Evolutionary conservation across 768 basidiomycete genomes (phyloP).

Genomic region (Pulveroboletus sp.): DNA sequence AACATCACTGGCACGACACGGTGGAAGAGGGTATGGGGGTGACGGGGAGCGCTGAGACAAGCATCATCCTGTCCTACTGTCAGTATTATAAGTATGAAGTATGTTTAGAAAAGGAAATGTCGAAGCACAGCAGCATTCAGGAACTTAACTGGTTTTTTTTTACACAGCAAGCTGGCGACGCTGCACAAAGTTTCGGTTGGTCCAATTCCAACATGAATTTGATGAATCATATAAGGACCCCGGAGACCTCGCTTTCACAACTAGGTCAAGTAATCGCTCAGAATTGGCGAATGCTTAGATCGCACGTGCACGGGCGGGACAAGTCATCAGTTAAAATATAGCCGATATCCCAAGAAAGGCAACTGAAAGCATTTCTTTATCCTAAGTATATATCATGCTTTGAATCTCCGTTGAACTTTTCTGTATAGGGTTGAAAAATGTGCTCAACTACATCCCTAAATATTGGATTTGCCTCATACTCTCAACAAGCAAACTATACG

Average conservation of each 20-base stretch:
- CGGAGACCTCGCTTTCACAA: too few species aligned
- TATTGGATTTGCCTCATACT: too few species aligned
- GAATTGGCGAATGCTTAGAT: neutral
- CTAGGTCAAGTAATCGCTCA: too few species aligned
- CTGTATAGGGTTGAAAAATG: too few species aligned
- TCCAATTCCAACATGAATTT: slow-evolving; percentile 10
- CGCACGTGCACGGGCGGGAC: neutral
- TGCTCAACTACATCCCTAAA: too few species aligned
- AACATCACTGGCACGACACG: slow-evolving; percentile 14
- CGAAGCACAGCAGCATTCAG: slow-evolving; percentile 12
- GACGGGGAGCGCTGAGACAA: slow-evolving; percentile 1
- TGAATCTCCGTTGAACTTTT: too few species aligned
- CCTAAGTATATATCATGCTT: too few species aligned
- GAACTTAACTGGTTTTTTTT: slow-evolving; percentile 7
- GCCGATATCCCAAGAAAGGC: neutral
- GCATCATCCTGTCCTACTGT: neutral
- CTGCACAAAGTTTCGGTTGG: slow-evolving; percentile 4
- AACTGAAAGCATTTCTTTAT: too few species aligned
- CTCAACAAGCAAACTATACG: too few species aligned
- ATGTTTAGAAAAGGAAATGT: slow-evolving; percentile 9
- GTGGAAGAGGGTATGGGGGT: neutral
- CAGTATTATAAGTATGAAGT: slow-evolving; percentile 13
- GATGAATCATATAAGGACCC: slow-evolving; percentile 15
- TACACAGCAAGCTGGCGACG: slow-evolving; percentile 16
- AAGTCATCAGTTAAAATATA: neutral